Evolutionary conservation across 108 stramenopile species (phyloP).

Genomic region (Nannochloropsis gaditana): DNA sequence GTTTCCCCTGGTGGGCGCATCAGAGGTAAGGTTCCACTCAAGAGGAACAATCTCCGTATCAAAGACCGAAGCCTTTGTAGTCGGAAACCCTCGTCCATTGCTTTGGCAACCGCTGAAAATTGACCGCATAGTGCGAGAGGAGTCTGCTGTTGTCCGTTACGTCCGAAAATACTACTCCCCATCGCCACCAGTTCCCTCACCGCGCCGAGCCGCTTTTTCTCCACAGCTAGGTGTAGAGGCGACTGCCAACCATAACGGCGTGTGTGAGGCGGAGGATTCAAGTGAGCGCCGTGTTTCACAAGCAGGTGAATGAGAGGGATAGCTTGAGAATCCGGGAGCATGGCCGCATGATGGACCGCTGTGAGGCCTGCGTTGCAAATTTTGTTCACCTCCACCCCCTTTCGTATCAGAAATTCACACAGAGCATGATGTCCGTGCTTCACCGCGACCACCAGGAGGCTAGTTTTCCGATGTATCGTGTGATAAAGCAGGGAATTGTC

Average conservation of each 20-base stretch:
- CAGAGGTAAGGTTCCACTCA: neutral
- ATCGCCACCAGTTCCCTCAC: neutral
- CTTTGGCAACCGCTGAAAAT: neutral
- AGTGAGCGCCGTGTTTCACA: neutral
- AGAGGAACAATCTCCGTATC: slow-evolving; percentile 1
- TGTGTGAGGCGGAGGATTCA: neutral
- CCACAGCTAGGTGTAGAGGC: neutral
- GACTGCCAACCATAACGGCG: neutral
- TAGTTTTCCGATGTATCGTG: neutral
- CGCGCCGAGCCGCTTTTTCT: neutral
- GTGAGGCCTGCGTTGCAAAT: neutral
- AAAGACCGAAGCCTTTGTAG: neutral
- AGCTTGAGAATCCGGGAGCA: neutral
- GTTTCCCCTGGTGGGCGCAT: no score
- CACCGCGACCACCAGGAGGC: neutral
- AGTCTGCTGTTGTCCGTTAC: neutral
- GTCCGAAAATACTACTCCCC: neutral
- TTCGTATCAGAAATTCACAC: neutral
- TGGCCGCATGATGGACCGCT: slow-evolving; percentile 7
- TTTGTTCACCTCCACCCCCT: neutral
- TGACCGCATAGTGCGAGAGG: neutral
- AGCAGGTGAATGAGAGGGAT: neutral
- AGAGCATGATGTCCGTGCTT: neutral
- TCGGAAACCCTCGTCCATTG: neutral
- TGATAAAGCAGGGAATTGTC: neutral